These are phyloP conservation scores for Ceratocystis variospora DNA, from an alignment of 2,329 filamentous ascomycete genomes.

Conservation along the genomic window DNA sequence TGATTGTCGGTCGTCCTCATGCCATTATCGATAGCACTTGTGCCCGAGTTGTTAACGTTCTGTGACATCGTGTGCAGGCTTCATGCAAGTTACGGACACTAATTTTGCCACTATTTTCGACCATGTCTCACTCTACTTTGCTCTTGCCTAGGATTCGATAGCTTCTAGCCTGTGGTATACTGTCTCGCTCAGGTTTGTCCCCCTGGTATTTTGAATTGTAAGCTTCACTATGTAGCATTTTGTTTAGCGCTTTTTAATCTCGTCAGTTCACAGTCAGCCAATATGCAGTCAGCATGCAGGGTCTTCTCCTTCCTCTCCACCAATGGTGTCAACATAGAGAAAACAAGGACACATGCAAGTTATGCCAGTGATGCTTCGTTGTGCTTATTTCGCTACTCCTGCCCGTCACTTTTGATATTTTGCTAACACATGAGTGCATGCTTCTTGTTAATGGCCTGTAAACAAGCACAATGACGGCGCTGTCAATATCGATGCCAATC, in stretches of 20 bases:
- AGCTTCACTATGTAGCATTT: background rate
- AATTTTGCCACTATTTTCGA: background rate
- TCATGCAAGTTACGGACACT: background rate
- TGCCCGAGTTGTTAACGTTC: background rate
- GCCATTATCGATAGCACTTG: background rate
- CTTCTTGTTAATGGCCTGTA: background rate
- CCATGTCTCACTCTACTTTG: background rate
- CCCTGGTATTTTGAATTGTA: background rate
- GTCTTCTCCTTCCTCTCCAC: background rate
- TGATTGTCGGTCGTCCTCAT: background rate
- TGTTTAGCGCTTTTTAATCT: background rate
- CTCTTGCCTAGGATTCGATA: background rate
- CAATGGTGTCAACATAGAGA: background rate
- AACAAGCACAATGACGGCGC: background rate
- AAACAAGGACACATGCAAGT: background rate
- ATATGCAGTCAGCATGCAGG: slow-evolving; percentile 5
- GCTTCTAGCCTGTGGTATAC: background rate
- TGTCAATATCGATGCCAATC: background rate
- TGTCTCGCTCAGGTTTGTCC: background rate
- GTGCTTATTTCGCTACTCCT: background rate
- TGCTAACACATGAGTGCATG: too few relatives aligned
- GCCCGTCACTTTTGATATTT: background rate
- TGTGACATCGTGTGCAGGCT: background rate
- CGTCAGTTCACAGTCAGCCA: background rate
- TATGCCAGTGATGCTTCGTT: background rate